These are phyloP conservation scores for Solanum chilense DNA, from an alignment of 257 asterid species.

Conservation along the genomic window DNA sequence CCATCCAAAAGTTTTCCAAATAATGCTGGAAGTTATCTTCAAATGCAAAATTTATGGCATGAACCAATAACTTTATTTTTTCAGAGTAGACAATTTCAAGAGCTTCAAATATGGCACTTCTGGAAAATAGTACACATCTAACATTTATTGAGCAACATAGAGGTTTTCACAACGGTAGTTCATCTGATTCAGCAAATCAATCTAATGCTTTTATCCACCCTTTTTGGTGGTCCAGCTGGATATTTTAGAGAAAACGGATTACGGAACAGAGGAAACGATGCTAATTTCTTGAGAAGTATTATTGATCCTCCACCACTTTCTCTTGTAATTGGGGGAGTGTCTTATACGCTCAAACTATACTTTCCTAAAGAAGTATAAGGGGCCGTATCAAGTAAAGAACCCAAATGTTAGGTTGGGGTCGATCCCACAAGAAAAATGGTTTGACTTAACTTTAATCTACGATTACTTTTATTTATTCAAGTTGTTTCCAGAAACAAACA, in stretches of 20 bases:
- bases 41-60: neutral
- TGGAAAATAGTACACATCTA: too few relatives aligned
- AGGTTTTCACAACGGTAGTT: neutral
- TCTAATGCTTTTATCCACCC: neutral
- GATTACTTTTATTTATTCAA: too few relatives aligned
- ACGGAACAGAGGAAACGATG: neutral
- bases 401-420: too few relatives aligned
- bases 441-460: too few relatives aligned
- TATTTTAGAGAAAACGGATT: too few relatives aligned
- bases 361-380: too few relatives aligned
- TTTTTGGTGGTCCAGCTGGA: neutral
- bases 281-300: neutral
- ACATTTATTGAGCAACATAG: neutral
- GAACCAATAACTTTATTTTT: neutral
- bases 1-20: neutral
- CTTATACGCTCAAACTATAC: too few relatives aligned
- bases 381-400: too few relatives aligned
- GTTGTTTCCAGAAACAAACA: too few relatives aligned
- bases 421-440: too few relatives aligned
- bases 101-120: neutral
- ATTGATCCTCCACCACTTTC: neutral
- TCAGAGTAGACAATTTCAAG: neutral
- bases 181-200: neutral
- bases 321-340: neutral
- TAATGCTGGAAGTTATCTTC: neutral